Evolutionary conservation across 192 early-diverging fungal genomes (phyloP).

Genomic region (Coemansia reversa): DNA sequence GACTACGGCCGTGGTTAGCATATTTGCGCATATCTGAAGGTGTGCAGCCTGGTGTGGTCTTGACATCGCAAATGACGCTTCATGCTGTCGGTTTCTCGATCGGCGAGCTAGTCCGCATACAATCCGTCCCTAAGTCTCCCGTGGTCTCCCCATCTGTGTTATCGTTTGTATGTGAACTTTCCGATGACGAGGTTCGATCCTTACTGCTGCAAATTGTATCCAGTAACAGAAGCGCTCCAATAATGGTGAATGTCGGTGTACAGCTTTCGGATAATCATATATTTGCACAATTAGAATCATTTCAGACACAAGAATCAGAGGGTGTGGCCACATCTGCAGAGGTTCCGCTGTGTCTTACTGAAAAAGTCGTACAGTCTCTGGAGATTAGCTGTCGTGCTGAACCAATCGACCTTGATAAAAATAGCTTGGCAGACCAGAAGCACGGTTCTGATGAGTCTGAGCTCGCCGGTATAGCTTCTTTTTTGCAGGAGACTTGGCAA

Average conservation of each 20-base stretch:
- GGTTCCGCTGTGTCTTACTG: slow-evolving; percentile 17
- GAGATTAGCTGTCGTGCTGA: slow-evolving; percentile 13
- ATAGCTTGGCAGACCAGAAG: background rate
- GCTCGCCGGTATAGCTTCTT: slow-evolving; percentile 32
- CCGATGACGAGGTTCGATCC: background rate
- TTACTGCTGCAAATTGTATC: background rate
- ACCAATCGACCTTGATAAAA: background rate
- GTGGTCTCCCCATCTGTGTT: background rate
- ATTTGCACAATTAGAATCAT: slow-evolving; percentile 18
- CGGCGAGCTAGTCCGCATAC: slow-evolving; percentile 38
- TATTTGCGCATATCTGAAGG: slow-evolving; percentile 10
- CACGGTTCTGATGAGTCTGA: background rate
- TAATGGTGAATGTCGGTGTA: slow-evolving; percentile 18
- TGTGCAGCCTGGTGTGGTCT: slow-evolving; percentile 44
- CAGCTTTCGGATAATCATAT: slow-evolving; percentile 6
- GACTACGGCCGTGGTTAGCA: slow-evolving; percentile 22
- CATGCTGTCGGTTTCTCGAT: slow-evolving; percentile 4
- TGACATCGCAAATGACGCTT: slow-evolving; percentile 15
- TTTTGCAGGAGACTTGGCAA: slow-evolving; percentile 33
- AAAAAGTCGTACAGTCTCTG: background rate
- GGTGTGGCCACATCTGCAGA: background rate
- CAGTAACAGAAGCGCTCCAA: background rate
- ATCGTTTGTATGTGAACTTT: slow-evolving; percentile 11
- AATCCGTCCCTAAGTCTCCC: background rate
- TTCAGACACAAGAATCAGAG: background rate